Percentiles rank a stretch among this genome's conserved stretches.
phyloP scores from a whole-genome alignment of 306 rosid genomes.

The Cucumis sativus region Cucumber_9930_V3 NC_026655.2:2851001-2851500 shows the following conservation, averaged over 20 bases:
- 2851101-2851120: conserved; percentile 30
- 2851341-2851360: conserved; percentile 27
- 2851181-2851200: conserved; percentile 12
- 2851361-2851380: conserved; percentile 28
- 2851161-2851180: conserved; percentile 16
- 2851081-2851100: conserved; percentile 42
- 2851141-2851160: conserved; percentile 22
- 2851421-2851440: conserved; percentile 30
- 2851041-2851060: conserved; percentile 40
- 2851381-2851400: conserved; percentile 37
- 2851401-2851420: conserved; percentile 44
- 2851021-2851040: conserved; percentile 34
- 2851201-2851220: conserved; percentile 22
- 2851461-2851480: conserved; percentile 23
- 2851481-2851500: conserved; percentile 25
- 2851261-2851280: conserved; percentile 21
- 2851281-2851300: conserved; percentile 30
- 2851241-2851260: conserved; percentile 25
- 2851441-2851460: conserved; percentile 28
- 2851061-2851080: conserved; percentile 38
- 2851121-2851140: conserved; percentile 22
- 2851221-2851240: conserved; percentile 12
- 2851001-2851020: conserved; percentile 55
- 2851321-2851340: conserved; percentile 26
- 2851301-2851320: conserved; percentile 14